These are phyloP conservation scores for Phycomyces nitens DNA, from an alignment of 192 early-diverging fungal genomes.

Conservation along the genomic window DNA sequence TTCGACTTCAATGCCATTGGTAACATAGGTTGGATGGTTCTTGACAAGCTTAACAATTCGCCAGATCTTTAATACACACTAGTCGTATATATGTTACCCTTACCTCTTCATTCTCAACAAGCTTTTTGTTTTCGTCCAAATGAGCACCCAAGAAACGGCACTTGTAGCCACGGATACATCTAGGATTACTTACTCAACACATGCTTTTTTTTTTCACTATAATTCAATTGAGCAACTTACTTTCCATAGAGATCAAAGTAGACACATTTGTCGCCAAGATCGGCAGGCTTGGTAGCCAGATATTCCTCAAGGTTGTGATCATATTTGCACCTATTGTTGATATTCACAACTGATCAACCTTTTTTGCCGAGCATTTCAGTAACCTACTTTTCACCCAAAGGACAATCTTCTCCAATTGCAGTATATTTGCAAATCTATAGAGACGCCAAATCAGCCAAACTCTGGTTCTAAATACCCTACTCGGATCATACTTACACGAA, in stretches of 20 bases:
- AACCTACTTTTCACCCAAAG: conserved; percentile 37
- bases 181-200: neutral
- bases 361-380: no score
- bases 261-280: conserved; percentile 70
- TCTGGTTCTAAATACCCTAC: no score
- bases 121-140: conserved; percentile 41
- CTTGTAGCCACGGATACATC: conserved; percentile 59
- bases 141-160: conserved; percentile 60
- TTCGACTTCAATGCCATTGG: conserved; percentile 18
- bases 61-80: neutral
- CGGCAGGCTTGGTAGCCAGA: conserved; percentile 65
- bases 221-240: conserved; percentile 41
- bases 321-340: conserved; percentile 56
- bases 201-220: neutral
- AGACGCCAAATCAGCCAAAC: no score
- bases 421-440: conserved; percentile 52
- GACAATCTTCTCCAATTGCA: conserved; percentile 46
- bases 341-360: neutral
- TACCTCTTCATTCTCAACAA: conserved; percentile 61
- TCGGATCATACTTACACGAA: conserved; percentile 23
- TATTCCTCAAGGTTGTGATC: conserved; percentile 79
- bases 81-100: neutral
- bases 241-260: conserved; percentile 69
- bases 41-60: neutral
- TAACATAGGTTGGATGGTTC: conserved; percentile 20